Evolutionary conservation across 2,329 filamentous ascomycete species (phyloP).

Genomic region (Cercospora sp.): DNA sequence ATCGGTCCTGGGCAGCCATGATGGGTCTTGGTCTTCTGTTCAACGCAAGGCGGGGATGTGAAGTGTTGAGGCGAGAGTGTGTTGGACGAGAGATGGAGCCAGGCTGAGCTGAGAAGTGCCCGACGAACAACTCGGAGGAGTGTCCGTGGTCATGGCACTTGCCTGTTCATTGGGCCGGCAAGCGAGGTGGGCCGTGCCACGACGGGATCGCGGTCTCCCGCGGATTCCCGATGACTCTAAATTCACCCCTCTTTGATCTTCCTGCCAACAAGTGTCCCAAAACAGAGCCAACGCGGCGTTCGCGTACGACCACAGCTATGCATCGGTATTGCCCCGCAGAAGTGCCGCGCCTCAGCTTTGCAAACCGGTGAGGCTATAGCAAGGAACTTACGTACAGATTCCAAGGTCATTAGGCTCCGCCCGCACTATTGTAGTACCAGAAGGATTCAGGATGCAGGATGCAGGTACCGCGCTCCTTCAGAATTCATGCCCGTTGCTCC

Average conservation of each 20-base stretch:
- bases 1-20: neutral
- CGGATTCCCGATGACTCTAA: neutral
- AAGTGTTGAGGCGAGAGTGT: neutral
- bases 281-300: neutral
- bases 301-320: neutral
- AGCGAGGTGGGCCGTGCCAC: neutral
- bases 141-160: neutral
- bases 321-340: neutral
- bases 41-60: neutral
- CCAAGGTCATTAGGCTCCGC: neutral
- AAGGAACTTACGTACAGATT: neutral
- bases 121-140: neutral
- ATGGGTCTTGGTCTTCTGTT: neutral
- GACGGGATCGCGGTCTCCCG: neutral
- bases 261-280: neutral
- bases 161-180: neutral
- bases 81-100: neutral
- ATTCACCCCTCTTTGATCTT: neutral
- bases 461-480: neutral
- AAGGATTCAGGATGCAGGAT: neutral
- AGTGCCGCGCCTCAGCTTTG: neutral
- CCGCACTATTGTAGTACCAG: neutral
- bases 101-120: neutral
- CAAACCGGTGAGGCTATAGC: neutral
- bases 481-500: neutral